Conservation (phyloP, 208 protist genomes). For the Endotrypanum monterogeii region DNA sequence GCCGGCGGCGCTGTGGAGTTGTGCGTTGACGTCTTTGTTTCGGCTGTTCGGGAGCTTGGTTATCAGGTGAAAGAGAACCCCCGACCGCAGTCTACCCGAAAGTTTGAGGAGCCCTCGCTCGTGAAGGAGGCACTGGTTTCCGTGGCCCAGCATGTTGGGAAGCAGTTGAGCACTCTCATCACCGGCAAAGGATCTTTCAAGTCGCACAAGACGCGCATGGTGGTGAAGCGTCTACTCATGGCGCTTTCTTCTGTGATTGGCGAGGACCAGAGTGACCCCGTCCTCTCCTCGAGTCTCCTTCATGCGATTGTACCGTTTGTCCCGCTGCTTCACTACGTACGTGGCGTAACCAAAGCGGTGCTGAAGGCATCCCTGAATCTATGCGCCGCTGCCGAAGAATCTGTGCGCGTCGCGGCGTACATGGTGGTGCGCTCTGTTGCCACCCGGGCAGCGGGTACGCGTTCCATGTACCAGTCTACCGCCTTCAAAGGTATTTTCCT, state of each 20-base stretch:
- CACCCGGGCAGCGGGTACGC: constrained; percentile 83
- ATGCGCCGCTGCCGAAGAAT: constrained; percentile 76
- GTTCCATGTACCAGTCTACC: constrained; percentile 90
- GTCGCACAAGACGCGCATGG: constrained; percentile 71
- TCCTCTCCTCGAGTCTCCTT: constrained; percentile 67
- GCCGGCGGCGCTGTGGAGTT: constrained; percentile 43
- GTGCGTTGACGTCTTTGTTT: constrained; percentile 80
- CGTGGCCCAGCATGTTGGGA: constrained; percentile 60
- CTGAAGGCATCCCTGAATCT: constrained; percentile 73
- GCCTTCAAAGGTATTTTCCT: constrained; percentile 95
- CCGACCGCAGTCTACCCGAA: constrained; percentile 62
- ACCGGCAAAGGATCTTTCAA: constrained; percentile 84
- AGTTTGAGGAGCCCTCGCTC: constrained; percentile 89
- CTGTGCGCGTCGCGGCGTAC: constrained; percentile 84
- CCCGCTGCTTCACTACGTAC: constrained; percentile 87
- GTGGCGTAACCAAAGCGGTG: constrained; percentile 79
- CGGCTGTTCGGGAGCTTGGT: constrained; percentile 77
- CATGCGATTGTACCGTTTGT: constrained; percentile 84
- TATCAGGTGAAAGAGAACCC: constrained; percentile 76
- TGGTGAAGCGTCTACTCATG: constrained; percentile 77
- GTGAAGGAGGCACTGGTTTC: constrained; percentile 85
- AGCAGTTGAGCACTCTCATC: constrained; percentile 72
- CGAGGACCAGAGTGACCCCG: constrained; percentile 64
- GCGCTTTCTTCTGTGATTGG: constrained; percentile 62
- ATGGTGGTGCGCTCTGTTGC: constrained; percentile 88